Base-by-base conservation (phyloP, 768 basidiomycete species). In the Leccinum broughii region DNA sequence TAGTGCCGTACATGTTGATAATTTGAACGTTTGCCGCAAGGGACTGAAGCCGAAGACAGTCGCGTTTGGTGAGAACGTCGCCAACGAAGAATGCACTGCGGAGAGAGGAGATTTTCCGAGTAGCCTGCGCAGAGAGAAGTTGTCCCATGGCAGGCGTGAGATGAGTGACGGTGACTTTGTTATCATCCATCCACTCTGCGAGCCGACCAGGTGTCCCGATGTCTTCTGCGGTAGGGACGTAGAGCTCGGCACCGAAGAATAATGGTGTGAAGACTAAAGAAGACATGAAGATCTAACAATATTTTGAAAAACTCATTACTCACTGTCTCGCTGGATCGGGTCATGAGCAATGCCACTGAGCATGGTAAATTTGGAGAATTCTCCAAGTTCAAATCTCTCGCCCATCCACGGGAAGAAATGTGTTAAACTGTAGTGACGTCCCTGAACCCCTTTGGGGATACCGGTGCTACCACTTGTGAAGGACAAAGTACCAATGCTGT, bases 361-460 rank as follows among this genome's bases (percentile, higher is more conserved):
- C 97, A 99, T 98, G 0, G 97, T 98, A 70, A 97, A 99, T 74
- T 86, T 92, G 62, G 91, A 93, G 32, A 80, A 75, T 59, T 86
- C 80, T 39, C 80, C 77, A 52, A 99, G 76, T 2, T 83, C 87
- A 71, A 98, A 99, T 32, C 87, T 77, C 70, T 93, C 77, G 22
- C 90, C 89, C 97, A 99, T 98, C 97, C 97, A 99, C 2, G 95
- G 95, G 85, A 98, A 98, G 83, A 98, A 99, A 72, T 98, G 97
- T 0, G 97, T 99, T 64, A 99, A 77, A 65, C 91, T 93, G 76
- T 91, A 98, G 73, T 99, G 97, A 50, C 97, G 80, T 0, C 97
- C 97, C 62, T 84, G 85, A 20, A 99, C 96, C n/a, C 96, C 96
- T 77, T 99, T 98, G 0, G 97, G 97, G 51, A 98, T 94, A 30